Evolutionary conservation across 1,139 yeast species (phyloP), one percentile per base, ranked within the genome.

Genomic region (Zygosaccharomyces pseudobailii): DNA sequence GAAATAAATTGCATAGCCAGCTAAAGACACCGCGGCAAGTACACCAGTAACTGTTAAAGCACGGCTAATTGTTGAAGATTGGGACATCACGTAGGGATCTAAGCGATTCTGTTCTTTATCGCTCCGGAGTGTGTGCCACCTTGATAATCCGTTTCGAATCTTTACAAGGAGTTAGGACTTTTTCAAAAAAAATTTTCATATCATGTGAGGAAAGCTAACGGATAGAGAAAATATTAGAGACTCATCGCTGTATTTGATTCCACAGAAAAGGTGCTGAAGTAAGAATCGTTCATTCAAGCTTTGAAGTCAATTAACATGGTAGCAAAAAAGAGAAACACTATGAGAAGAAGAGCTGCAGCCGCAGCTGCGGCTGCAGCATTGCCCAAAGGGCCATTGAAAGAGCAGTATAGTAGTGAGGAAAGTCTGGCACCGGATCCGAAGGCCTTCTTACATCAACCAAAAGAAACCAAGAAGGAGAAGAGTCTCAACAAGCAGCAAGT

Each of bases 1-100:
- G 63, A 92, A 92, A 73, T 87, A 92, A 40, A 81, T 73, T 49
- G 94, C 88, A 69, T 92, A 92, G 17, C 89, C 90, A 45, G 83
- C 72, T 49, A 72, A 55, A 21, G 69, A 58, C n/a, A 82, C 77
- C 43, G 84, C 75, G 34, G 81, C 78, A 37, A 81, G 71, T 37
- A 80, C 72, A 31, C 81, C 72, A 50, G 80, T 66, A 36, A 80
- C 64, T 33, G 78, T 68, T n/a, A 57, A 42, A n/a, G 54, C 48
- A 41, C 59, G 58, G 20, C 53, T 42, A 27, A 55, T 43, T 6
- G 59, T 38, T 23, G 42, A 51, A 9, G 59, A 46, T 35, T 50
- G 49, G 34, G 58, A 55, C 68, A 55, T 59, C 54, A 62, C 40
- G 57, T 68, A 63, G 63, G 28, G 21, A 38, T 31, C 22, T 27